These are phyloP conservation scores for Diaporthe sp. DNA, from an alignment of 2,329 filamentous ascomycete genomes.

Conservation along the genomic window DNA sequence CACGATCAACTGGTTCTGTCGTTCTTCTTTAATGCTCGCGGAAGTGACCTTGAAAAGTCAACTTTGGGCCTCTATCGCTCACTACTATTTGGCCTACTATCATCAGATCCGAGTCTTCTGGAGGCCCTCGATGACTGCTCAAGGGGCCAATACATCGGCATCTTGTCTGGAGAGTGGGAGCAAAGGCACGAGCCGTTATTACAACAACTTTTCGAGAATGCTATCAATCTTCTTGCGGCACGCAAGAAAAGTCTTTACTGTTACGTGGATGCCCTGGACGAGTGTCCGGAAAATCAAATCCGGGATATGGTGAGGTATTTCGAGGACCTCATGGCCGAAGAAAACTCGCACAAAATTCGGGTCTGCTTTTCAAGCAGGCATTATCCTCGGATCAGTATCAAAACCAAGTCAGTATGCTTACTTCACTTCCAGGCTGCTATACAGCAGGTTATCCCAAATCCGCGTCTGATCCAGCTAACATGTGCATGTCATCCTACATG, in stretches of 20 bases:
- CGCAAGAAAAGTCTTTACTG: slow-evolving; percentile 12
- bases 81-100: slow-evolving; percentile 61
- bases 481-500: neutral
- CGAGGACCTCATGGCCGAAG: slow-evolving; percentile 51
- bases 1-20: slow-evolving; percentile 47
- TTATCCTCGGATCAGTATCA: slow-evolving; percentile 56
- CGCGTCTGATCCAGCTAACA: neutral
- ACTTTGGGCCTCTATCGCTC: slow-evolving; percentile 65
- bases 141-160: neutral
- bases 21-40: slow-evolving; percentile 66
- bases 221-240: slow-evolving; percentile 40
- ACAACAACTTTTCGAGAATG: slow-evolving; percentile 44
- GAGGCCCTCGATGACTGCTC: slow-evolving; percentile 48
- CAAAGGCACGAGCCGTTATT: slow-evolving; percentile 42
- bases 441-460: neutral
- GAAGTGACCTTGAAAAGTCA: slow-evolving; percentile 59
- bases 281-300: slow-evolving; percentile 59
- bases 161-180: neutral
- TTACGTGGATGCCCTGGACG: slow-evolving; percentile 62
- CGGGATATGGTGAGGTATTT: slow-evolving; percentile 60
- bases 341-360: slow-evolving; percentile 46
- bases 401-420: neutral
- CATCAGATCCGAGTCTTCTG: slow-evolving; percentile 52
- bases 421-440: slow-evolving; percentile 19
- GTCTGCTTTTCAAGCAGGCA: slow-evolving; percentile 62